phyloP scores from a whole-genome alignment of 2,329 filamentous ascomycete genomes.

The Aspergillus versicolor region DNA sequence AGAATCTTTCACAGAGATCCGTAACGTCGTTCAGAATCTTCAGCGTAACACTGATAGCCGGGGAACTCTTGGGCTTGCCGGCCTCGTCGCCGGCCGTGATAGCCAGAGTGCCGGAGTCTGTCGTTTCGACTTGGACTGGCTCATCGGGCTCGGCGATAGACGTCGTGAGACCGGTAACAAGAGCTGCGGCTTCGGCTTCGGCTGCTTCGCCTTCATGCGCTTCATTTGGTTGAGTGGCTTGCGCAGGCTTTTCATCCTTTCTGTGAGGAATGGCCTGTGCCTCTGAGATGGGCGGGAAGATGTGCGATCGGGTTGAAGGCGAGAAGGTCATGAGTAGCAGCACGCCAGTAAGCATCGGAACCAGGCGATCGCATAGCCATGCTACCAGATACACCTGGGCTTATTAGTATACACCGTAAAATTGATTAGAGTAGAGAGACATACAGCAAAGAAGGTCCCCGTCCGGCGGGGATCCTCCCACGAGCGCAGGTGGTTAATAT shows the following conservation, averaged over 20 bases:
- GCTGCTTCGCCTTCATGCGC: slow-evolving; percentile 80
- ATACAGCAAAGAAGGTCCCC: slow-evolving; percentile 59
- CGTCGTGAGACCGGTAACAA: slow-evolving; percentile 59
- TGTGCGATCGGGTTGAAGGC: slow-evolving; percentile 58
- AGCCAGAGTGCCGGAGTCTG: slow-evolving; percentile 55
- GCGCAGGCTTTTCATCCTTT: not conserved
- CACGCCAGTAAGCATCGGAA: slow-evolving; percentile 59
- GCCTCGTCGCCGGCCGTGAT: slow-evolving; percentile 61
- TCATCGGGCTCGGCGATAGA: slow-evolving; percentile 72
- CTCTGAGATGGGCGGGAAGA: slow-evolving; percentile 58
- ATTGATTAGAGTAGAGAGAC: slow-evolving; percentile 5
- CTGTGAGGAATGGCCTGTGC: not conserved
- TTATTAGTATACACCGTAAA: not conserved
- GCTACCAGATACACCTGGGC: slow-evolving; percentile 57
- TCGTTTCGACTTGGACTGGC: slow-evolving; percentile 64
- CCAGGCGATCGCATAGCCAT: slow-evolving; percentile 71
- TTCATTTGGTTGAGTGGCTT: slow-evolving; percentile 58
- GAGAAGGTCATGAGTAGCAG: slow-evolving; percentile 66
- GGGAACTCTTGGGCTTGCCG: slow-evolving; percentile 72
- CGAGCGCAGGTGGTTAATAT: slow-evolving; percentile 71
- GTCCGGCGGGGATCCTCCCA: slow-evolving; percentile 75
- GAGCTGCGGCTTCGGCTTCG: slow-evolving; percentile 77
- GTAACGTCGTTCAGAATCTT: slow-evolving; percentile 58
- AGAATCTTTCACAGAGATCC: slow-evolving; percentile 64
- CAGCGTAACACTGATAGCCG: slow-evolving; percentile 73